Evolutionary conservation across 495 filamentous ascomycete species (phyloP), one percentile per base, ranked within the genome.

Genomic region (Neurospora africana): DNA sequence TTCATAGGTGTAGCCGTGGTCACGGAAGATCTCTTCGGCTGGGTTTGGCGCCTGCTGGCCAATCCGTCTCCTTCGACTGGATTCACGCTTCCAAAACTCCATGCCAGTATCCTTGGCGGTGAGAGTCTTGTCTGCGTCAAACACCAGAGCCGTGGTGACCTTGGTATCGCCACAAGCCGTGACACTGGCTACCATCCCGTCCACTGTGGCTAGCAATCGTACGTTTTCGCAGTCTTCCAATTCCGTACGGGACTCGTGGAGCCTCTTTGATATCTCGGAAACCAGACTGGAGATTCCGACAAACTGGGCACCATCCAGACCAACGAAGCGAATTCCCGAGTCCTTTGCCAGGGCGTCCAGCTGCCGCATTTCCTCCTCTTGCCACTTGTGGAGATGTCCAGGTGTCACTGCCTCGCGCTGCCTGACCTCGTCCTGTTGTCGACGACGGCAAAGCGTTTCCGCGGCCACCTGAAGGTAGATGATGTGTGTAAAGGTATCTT

Each of bases 101-200:
- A 37, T 73, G 21, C 88, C 87, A 15, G 87, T 86, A 73, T 92
- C 89, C 61, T 83, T 70, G 23, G 84, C 73, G 67, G 84, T 78
- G 72, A 92, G 77, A 0, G 88, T 91, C 72, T 77, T 87, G 73
- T 91, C 89, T 5, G 78, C 88, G 73, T 91, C 89, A 37, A 91
- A 71, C 1, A 89, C 83, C 69, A 91, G 71, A 53, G 88, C 76
- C 1, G 82, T 87, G 71, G 53, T 61, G 23, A 61, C 11, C 5
- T 17, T 30, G 13, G 53, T 33, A 61, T 33, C 2, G 23, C 15
- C 5, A 8, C 23, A 33, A 30, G 53, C 71, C 17, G 73, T 27
- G 9, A 37, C 15, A n/a, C 69, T 27, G 10, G 69, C 13, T 21
- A 88, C 10, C 9, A 78, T 74, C 13, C 83, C 73, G 39, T 88